Conservation (phyloP, 306 rosid genomes). For the Sicyos baderoa region DNA sequence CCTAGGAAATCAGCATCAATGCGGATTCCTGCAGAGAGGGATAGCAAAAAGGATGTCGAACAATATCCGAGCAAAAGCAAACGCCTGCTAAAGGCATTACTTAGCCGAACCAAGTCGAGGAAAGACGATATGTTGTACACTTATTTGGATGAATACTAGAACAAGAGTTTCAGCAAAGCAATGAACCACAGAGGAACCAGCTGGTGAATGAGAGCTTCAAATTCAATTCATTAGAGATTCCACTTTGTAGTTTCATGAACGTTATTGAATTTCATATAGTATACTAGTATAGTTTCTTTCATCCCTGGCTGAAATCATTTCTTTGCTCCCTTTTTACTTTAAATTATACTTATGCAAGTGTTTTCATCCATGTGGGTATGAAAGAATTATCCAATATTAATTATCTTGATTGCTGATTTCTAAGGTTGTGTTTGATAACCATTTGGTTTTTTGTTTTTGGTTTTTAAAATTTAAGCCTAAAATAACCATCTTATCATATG, state of each 20-base stretch:
- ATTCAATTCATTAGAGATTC: neutral
- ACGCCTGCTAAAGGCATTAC: constrained; percentile 82
- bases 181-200: constrained; percentile 5
- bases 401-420: no score
- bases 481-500: no score
- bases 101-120: constrained; percentile 94
- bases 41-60: constrained; percentile 55
- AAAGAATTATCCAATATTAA: neutral
- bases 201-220: constrained; percentile 7
- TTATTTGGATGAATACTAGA: constrained; percentile 77
- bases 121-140: constrained; percentile 89
- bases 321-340: no score
- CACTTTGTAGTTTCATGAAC: neutral
- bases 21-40: constrained; percentile 77
- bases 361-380: neutral
- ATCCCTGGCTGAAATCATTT: neutral
- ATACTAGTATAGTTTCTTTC: constrained; percentile 2
- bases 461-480: no score
- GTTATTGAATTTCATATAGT: constrained; percentile 5
- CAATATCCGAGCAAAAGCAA: constrained; percentile 84
- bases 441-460: no score
- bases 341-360: neutral
- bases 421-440: no score
- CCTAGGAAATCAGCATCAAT: constrained; percentile 89
- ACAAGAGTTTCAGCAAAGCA: neutral